Conservation (phyloP, 768 basidiomycete species). For the Fomitopsis serialis region DNA sequence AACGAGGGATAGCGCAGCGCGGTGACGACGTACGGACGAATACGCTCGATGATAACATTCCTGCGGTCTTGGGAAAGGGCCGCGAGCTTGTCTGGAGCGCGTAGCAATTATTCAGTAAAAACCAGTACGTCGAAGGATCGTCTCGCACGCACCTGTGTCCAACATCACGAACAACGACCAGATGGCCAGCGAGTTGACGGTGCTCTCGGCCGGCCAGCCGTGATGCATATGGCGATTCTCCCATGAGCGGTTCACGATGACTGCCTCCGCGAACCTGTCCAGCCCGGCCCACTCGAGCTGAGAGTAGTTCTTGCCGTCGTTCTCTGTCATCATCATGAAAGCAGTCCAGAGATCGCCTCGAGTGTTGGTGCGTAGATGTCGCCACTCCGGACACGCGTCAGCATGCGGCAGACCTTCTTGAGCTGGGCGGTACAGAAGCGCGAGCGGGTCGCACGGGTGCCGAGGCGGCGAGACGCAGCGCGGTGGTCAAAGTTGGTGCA, state of each 20-base stretch:
- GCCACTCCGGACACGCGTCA: constrained; percentile 25
- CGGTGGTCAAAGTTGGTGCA: constrained; percentile 48
- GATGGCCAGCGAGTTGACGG: constrained; percentile 44
- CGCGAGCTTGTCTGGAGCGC: constrained; percentile 13
- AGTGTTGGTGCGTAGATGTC: constrained; percentile 23
- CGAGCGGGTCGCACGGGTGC: constrained; percentile 32
- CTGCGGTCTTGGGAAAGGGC: constrained; percentile 19
- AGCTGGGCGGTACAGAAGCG: constrained; percentile 34
- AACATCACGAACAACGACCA: constrained; percentile 64
- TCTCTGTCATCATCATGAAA: constrained; percentile 56
- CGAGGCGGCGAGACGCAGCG: constrained; percentile 48
- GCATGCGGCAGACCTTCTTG: constrained; percentile 29
- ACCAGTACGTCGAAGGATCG: neutral
- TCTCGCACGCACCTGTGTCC: constrained; percentile 39
- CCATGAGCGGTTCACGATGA: constrained; percentile 43
- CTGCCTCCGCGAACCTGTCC: constrained; percentile 38
- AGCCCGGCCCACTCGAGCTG: constrained; percentile 46
- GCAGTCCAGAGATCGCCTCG: constrained; percentile 39
- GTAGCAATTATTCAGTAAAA: neutral
- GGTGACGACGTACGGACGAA: constrained; percentile 42
- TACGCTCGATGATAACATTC: constrained; percentile 23
- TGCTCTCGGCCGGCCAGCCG: constrained; percentile 56
- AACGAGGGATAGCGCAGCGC: constrained; percentile 45
- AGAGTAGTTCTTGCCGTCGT: constrained; percentile 58
- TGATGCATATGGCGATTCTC: constrained; percentile 26